Evolutionary conservation across 1,139 yeast genomes (phyloP).

Genomic region (Kodamaea anthophila): DNA sequence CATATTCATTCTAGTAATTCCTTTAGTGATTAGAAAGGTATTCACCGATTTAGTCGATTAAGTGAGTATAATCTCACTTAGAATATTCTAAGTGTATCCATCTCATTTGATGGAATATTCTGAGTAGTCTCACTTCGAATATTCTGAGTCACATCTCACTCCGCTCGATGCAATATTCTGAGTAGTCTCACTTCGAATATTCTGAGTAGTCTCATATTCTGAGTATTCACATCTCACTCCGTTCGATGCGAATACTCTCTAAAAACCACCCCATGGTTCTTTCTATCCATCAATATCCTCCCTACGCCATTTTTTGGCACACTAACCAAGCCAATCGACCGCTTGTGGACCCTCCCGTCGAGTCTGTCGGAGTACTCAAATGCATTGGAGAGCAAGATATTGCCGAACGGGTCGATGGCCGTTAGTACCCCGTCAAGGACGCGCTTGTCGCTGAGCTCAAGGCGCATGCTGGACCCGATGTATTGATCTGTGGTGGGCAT

Average conservation of each 20-base stretch:
- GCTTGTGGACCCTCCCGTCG: conserved; percentile 16
- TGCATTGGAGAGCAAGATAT: conserved; percentile 32
- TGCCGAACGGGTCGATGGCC: conserved; percentile 44
- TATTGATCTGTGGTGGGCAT: conserved; percentile 18
- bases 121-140: no score
- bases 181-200: not conserved
- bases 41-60: no score
- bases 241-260: not conserved
- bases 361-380: conserved; percentile 31
- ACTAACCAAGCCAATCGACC: conserved; percentile 44
- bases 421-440: conserved; percentile 35
- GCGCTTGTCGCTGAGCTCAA: conserved; percentile 28
- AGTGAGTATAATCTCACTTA: no score
- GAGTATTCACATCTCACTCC: not conserved
- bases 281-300: conserved; percentile 21
- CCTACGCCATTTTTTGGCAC: conserved; percentile 31
- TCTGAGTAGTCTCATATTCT: no score
- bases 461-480: conserved; percentile 29
- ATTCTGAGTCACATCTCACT: no score
- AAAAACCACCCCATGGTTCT: conserved; percentile 11
- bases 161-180: not conserved
- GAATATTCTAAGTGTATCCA: no score
- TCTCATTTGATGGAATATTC: not conserved
- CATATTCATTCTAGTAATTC: no score
- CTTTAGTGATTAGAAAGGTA: no score